These are phyloP conservation scores for Metschnikowia gruessii DNA, from an alignment of 805 yeast species.

Conservation along the genomic window DNA sequence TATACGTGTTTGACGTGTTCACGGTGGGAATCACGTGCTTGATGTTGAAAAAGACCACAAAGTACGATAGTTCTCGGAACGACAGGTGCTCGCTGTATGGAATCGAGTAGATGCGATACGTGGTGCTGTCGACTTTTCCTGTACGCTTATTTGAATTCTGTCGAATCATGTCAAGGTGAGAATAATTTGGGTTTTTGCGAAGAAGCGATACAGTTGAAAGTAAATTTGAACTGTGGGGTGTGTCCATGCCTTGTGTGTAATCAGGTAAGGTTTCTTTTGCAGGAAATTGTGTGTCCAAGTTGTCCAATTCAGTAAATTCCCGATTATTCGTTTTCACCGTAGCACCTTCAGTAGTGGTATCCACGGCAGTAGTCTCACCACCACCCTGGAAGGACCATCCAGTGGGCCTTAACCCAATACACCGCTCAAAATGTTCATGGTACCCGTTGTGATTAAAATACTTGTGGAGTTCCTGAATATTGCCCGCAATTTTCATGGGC, in stretches of 20 bases:
- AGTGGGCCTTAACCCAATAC: constrained; percentile 80
- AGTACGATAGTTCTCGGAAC: constrained; percentile 70
- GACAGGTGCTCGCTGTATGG: constrained; percentile 97
- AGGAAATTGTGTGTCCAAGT: not conserved
- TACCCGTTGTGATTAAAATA: constrained; percentile 49
- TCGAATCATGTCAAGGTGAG: constrained; percentile 29
- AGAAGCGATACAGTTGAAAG: constrained; percentile 17
- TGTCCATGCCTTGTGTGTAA: no score
- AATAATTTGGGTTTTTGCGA: constrained; percentile 20
- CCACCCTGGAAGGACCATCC: constrained; percentile 73
- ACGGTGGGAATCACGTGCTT: constrained; percentile 77
- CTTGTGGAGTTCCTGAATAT: constrained; percentile 42
- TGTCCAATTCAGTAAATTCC: constrained; percentile 10
- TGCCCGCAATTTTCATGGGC: constrained; percentile 56
- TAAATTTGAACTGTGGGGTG: no score
- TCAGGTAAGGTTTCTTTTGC: no score
- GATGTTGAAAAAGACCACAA: constrained; percentile 53
- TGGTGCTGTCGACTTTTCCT: constrained; percentile 23
- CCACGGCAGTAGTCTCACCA: no score
- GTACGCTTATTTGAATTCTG: constrained; percentile 23
- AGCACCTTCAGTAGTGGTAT: no score
- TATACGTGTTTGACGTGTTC: constrained; percentile 33
- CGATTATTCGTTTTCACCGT: no score
- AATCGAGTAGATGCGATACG: constrained; percentile 51
- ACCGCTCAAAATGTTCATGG: constrained; percentile 48